These are phyloP conservation scores for Penicillium ucsense DNA, from an alignment of 495 filamentous ascomycete genomes.

Conservation along the genomic window DNA sequence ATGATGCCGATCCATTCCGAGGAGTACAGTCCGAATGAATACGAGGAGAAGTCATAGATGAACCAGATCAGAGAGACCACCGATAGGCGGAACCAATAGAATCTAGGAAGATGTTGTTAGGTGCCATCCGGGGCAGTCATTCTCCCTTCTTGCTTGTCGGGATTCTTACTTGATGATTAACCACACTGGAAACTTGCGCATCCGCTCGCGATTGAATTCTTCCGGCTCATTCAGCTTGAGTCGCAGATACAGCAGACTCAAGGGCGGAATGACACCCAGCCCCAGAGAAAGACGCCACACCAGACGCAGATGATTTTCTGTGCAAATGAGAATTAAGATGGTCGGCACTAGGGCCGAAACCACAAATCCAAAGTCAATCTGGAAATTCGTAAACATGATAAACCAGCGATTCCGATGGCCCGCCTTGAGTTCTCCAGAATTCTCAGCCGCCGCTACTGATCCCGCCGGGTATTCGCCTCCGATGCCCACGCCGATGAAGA, in stretches of 20 bases:
- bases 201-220: conserved; percentile 57
- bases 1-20: conserved; percentile 61
- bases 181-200: conserved; percentile 41
- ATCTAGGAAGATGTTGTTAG: conserved; percentile 16
- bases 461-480: conserved; percentile 85
- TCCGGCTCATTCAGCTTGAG: conserved; percentile 73
- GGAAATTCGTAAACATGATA: conserved; percentile 84
- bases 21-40: conserved; percentile 73
- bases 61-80: conserved; percentile 83
- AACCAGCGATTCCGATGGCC: conserved; percentile 87
- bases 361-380: conserved; percentile 77
- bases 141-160: no score
- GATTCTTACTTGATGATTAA: conserved; percentile 37
- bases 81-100: conserved; percentile 42
- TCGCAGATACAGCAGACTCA: conserved; percentile 65
- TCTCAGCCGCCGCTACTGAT: conserved; percentile 74
- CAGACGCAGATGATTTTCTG: conserved; percentile 57
- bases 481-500: conserved; percentile 60
- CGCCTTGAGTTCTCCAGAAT: conserved; percentile 66
- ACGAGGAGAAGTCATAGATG: conserved; percentile 78
- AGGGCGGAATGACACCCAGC: conserved; percentile 68
- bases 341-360: conserved; percentile 64
- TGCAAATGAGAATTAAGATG: conserved; percentile 59
- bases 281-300: conserved; percentile 73
- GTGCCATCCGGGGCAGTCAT: no score